These are phyloP conservation scores for Xylaria sp. DNA, from an alignment of 2,329 filamentous ascomycete genomes.

Conservation along the genomic window DNA sequence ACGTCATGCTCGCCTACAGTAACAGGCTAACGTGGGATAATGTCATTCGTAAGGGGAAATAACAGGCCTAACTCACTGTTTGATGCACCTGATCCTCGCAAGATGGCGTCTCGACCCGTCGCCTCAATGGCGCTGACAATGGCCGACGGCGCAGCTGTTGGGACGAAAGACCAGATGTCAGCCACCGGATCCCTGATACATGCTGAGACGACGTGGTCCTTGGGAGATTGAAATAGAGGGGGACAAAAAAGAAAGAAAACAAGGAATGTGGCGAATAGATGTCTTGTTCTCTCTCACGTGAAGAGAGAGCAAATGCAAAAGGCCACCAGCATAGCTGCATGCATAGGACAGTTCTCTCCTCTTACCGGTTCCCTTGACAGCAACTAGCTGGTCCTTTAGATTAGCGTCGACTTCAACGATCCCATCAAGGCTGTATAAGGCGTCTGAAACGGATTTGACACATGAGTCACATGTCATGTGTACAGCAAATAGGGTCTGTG, in stretches of 20 bases:
- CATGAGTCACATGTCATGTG: conserved; percentile 91
- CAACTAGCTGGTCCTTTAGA: conserved; percentile 81
- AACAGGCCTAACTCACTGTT: conserved; percentile 67
- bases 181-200: conserved; percentile 29
- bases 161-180: conserved; percentile 22
- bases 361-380: conserved; percentile 80
- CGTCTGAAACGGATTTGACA: conserved; percentile 82
- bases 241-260: not conserved
- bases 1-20: conserved; percentile 18
- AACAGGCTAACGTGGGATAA: conserved; percentile 1
- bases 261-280: not conserved
- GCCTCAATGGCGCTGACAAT: conserved; percentile 88
- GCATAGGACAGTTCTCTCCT: conserved; percentile 3
- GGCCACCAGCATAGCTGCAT: not conserved
- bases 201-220: conserved; percentile 23
- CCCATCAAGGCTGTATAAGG: conserved; percentile 77
- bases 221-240: not conserved
- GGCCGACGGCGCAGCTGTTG: conserved; percentile 77
- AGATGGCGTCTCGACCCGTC: conserved; percentile 91
- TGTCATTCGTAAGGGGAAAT: conserved; percentile 8
- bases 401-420: conserved; percentile 84
- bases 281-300: not conserved
- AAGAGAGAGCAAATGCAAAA: not conserved
- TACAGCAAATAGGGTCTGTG: conserved; percentile 89
- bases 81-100: conserved; percentile 84